These are phyloP conservation scores for Inonotus hispidus DNA, from an alignment of 1,284 basidiomycete genomes.

Conservation along the genomic window DNA sequence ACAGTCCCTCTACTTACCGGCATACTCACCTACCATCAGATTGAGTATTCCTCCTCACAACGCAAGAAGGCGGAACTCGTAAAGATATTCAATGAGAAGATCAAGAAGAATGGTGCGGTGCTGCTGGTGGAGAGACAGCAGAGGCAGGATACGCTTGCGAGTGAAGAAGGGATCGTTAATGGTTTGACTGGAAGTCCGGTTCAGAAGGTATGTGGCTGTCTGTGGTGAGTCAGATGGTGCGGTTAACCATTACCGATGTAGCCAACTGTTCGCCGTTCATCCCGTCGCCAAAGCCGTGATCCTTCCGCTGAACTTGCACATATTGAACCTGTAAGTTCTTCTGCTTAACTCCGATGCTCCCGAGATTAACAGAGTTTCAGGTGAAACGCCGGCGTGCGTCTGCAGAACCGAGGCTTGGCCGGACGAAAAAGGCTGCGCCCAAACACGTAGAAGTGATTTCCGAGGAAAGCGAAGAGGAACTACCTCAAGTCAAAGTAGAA, in stretches of 20 bases:
- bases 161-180: constrained; percentile 75
- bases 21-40: constrained; percentile 77
- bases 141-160: constrained; percentile 63
- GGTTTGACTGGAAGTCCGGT: constrained; percentile 68
- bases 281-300: constrained; percentile 45
- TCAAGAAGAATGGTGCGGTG: constrained; percentile 57
- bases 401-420: constrained; percentile 60
- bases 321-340: constrained; percentile 44
- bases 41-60: constrained; percentile 63
- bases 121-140: constrained; percentile 62
- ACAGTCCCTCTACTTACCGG: constrained; percentile 80
- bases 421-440: constrained; percentile 33
- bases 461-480: constrained; percentile 77
- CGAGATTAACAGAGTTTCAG: constrained; percentile 30
- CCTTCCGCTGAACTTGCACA: constrained; percentile 36
- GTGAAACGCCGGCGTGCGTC: constrained; percentile 60
- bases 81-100: constrained; percentile 70
- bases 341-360: background rate
- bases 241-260: constrained; percentile 21
- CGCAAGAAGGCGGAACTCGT: constrained; percentile 87
- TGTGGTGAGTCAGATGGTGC: background rate
- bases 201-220: constrained; percentile 19
- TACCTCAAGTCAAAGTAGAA: constrained; percentile 36
- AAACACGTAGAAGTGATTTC: constrained; percentile 41
- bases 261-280: constrained; percentile 37